Evolutionary conservation across 257 asterid genomes (phyloP), one percentile per base, ranked within the genome.

Genomic region (Nicotiana benthamiana): DNA sequence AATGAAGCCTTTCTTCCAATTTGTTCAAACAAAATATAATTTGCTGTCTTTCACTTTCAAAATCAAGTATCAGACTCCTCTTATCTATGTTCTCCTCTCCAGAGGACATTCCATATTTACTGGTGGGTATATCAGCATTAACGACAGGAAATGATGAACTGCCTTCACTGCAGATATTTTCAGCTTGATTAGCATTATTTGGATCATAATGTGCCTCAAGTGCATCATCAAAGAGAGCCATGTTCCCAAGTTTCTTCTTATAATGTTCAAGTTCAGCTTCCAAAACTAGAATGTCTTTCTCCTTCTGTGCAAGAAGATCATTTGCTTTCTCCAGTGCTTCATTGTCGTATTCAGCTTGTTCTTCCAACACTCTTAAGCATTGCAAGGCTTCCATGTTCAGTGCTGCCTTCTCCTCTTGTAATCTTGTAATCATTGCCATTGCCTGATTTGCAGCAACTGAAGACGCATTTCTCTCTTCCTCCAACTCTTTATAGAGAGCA

Each of bases 391-490:
- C 99, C 97, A 91, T 92, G 60, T 93, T 87, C 34, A 95, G 87
- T 52, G 93, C 82, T 0, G 98, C 93, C 83, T 94, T 94, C 88
- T 94, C 98, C 82, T 92, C 97, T 82, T 94, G 98, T 84, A 94
- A 82, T 81, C 97, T 82, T 67, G 97, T 92, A 81, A 94, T 92
- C 98, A 94, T 94, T 27, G 98, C 96, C 98, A 94, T 91, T 4
- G 98, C 91, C 85, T 94, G 97, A 83, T 91, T 92, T 61, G 92
- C 93, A n/a, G 98, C 97, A 68, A 91, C 86, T 7, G 97, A 89
- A 65, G 98, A 91, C 57, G 98, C 97, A 79, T 84, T 94, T 87
- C 96, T 86, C 87, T 94, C 98, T 80, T 94, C 98, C 88, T 94
- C 98, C 75, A 94, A 84, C 52, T 94, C 98, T 82, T 85, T 88